Evolutionary conservation across 2,329 filamentous ascomycete species (phyloP).

Genomic region (Graphilbum sp.): DNA sequence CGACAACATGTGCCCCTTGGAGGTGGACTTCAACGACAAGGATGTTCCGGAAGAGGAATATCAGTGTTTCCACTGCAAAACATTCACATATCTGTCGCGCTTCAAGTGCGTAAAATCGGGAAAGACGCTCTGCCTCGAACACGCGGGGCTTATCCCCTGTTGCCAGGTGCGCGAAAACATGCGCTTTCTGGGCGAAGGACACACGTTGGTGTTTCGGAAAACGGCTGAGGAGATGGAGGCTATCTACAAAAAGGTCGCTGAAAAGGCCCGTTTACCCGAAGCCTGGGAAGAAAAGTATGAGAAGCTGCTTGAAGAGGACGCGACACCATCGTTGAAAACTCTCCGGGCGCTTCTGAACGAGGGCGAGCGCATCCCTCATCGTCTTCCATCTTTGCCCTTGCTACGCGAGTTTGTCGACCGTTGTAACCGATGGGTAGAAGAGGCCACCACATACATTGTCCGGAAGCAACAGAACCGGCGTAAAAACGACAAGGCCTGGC

Average conservation of each 20-base stretch:
- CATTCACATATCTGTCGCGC: constrained; percentile 78
- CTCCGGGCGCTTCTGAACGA: constrained; percentile 74
- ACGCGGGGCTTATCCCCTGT: constrained; percentile 67
- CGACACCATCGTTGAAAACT: constrained; percentile 70
- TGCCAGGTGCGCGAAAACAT: constrained; percentile 53
- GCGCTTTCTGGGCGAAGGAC: constrained; percentile 52
- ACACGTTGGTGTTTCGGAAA: constrained; percentile 63
- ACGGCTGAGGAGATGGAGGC: constrained; percentile 51
- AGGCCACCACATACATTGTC: constrained; percentile 89
- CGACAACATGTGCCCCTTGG: constrained; percentile 34
- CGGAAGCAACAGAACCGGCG: constrained; percentile 95
- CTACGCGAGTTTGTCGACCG: constrained; percentile 83
- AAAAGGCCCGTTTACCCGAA: constrained; percentile 76
- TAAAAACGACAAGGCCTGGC: constrained; percentile 82
- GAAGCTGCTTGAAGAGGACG: constrained; percentile 65
- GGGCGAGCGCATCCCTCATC: constrained; percentile 90
- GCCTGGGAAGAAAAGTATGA: constrained; percentile 84
- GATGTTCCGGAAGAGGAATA: constrained; percentile 84
- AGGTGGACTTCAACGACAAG: constrained; percentile 49
- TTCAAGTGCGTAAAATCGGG: constrained; percentile 71
- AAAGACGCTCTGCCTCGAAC: constrained; percentile 67
- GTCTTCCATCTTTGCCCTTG: constrained; percentile 64
- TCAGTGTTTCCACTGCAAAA: constrained; percentile 82
- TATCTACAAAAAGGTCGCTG: constrained; percentile 59
- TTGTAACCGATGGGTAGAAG: constrained; percentile 96